phyloP scores from a whole-genome alignment of 176 grass and related monocot species.

The Hyparrhenia diplandra region DNA sequence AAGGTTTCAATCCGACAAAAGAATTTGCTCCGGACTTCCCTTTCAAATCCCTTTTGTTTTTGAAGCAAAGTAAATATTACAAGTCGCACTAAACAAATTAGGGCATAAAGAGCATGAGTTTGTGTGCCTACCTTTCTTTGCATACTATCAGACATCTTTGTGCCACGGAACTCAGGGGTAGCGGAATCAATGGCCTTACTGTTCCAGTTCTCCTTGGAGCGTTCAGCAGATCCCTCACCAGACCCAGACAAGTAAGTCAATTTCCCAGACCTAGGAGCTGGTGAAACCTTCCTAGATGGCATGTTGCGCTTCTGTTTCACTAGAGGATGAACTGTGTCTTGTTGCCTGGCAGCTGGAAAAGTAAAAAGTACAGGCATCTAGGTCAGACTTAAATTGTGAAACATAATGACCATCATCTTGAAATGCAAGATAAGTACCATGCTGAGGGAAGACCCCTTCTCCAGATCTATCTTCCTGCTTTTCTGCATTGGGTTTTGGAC shows the following conservation, averaged over 20 bases:
- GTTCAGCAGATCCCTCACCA: conserved; percentile 46
- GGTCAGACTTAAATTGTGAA: conserved; percentile 40
- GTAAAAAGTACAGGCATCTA: conserved; percentile 30
- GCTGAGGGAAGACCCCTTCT: conserved; percentile 48
- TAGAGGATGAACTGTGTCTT: conserved; percentile 24
- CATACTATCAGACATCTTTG: conserved; percentile 92
- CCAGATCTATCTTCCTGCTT: conserved; percentile 71
- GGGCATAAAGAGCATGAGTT: background rate
- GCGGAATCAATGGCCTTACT: conserved; percentile 42
- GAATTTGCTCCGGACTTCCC: background rate
- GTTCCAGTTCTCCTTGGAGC: conserved; percentile 66
- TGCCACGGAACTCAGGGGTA: conserved; percentile 26
- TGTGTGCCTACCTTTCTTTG: conserved; percentile 79
- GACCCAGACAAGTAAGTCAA: conserved; percentile 59
- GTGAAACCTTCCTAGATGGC: conserved; percentile 59
- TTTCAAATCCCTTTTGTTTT: background rate
- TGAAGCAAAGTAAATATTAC: background rate
- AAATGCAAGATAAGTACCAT: conserved; percentile 38
- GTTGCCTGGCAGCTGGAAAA: conserved; percentile 44
- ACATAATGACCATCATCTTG: conserved; percentile 44
- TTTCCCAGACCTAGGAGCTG: conserved; percentile 52
- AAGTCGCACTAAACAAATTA: conserved; percentile 1
- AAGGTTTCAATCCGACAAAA: conserved; percentile 3
- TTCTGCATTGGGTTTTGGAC: conserved; percentile 67
- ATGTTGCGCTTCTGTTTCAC: conserved; percentile 70